phyloP scores from a whole-genome alignment of 148 eudicot genomes.

The Limonium bicolor region DNA sequence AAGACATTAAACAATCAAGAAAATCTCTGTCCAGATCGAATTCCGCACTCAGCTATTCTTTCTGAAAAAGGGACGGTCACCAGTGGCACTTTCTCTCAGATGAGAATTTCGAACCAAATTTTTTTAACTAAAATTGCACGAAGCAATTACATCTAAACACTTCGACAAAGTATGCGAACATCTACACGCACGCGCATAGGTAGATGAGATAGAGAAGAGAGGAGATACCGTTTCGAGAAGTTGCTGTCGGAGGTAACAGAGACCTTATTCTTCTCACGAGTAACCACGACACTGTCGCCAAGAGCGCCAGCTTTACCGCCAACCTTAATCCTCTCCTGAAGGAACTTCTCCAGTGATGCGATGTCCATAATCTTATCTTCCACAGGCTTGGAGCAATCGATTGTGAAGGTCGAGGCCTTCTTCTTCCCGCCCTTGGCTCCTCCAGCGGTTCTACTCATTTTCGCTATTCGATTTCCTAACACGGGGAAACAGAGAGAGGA shows the following conservation, averaged over 20 bases:
- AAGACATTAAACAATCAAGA: too few species aligned
- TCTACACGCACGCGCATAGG: neutral
- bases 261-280: slow-evolving; percentile 63
- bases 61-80: too few species aligned
- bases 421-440: slow-evolving; percentile 44
- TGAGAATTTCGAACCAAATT: too few species aligned
- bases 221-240: slow-evolving; percentile 46
- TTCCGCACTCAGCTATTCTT: too few species aligned
- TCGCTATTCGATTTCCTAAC: too few species aligned
- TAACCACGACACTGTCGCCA: slow-evolving; percentile 49
- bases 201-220: neutral
- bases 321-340: slow-evolving; percentile 62
- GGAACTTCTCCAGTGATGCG: slow-evolving; percentile 60
- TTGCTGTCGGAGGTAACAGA: slow-evolving; percentile 36
- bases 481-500: too few species aligned
- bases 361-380: slow-evolving; percentile 78
- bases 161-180: too few species aligned
- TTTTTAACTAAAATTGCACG: too few species aligned
- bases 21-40: too few species aligned
- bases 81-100: too few species aligned
- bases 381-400: slow-evolving; percentile 62
- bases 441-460: slow-evolving; percentile 37
- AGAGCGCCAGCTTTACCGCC: slow-evolving; percentile 67
- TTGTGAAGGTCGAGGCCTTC: slow-evolving; percentile 41
- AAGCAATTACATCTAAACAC: too few species aligned